phyloP scores from a whole-genome alignment of 2,329 filamentous ascomycete genomes.

The Ceratocystis diversiconidia region DNA sequence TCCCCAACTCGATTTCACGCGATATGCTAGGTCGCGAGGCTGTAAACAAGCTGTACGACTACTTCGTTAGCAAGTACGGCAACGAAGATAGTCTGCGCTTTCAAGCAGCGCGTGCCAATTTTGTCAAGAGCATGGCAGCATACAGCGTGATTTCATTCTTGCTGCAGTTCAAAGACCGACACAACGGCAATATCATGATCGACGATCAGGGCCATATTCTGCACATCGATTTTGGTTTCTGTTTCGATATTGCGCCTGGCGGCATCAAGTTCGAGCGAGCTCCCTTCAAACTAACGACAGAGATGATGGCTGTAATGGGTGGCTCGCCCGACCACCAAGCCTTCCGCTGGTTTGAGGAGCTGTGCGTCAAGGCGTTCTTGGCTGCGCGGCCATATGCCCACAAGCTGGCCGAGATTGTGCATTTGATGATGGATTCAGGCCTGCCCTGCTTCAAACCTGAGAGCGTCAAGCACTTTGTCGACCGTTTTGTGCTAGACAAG shows the following conservation, averaged over 20 bases:
- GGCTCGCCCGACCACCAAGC: slow-evolving; percentile 70
- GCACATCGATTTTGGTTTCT: slow-evolving; percentile 98
- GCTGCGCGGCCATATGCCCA: slow-evolving; percentile 74
- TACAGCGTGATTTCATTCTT: slow-evolving; percentile 96
- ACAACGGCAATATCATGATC: slow-evolving; percentile 99
- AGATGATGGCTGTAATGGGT: slow-evolving; percentile 99
- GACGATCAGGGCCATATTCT: slow-evolving; percentile 94
- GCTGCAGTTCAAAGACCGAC: slow-evolving; percentile 95
- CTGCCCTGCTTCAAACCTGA: slow-evolving; percentile 96
- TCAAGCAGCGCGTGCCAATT: slow-evolving; percentile 89
- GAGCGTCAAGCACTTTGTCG: slow-evolving; percentile 80
- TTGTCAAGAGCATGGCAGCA: slow-evolving; percentile 98
- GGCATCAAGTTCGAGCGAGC: slow-evolving; percentile 96
- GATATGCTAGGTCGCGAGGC: slow-evolving; percentile 98
- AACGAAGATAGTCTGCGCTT: slow-evolving; percentile 90
- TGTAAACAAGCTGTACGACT: slow-evolving; percentile 95
- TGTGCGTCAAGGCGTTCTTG: slow-evolving; percentile 90
- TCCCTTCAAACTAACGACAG: slow-evolving; percentile 91
- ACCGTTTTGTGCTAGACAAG: slow-evolving; percentile 85
- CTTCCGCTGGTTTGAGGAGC: slow-evolving; percentile 91
- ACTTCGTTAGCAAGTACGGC: slow-evolving; percentile 94
- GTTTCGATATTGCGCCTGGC: slow-evolving; percentile 94
- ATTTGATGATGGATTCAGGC: slow-evolving; percentile 90
- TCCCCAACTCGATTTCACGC: slow-evolving; percentile 93
- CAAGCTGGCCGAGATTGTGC: slow-evolving; percentile 78